A percentile compares a stretch with the other conserved stretches of the same genome.
phyloP scores from a whole-genome alignment of 768 basidiomycete genomes.

The Boletellus sp. region DNA sequence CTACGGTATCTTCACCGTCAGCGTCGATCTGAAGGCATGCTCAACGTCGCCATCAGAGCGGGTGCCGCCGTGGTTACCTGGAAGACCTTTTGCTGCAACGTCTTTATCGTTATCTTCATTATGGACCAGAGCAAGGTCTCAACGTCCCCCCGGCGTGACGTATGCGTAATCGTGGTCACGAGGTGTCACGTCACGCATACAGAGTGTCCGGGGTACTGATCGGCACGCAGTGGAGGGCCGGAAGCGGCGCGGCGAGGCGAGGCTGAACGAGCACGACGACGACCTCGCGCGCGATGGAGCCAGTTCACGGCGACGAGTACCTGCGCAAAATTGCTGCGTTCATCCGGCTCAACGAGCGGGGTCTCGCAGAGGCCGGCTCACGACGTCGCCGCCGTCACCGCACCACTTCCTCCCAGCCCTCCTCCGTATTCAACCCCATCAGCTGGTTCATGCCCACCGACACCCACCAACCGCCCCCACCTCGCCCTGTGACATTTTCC shows the following conservation, averaged over 20 bases:
- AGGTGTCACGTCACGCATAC: slow-evolving; percentile 13
- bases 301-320: slow-evolving; percentile 72
- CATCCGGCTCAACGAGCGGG: slow-evolving; percentile 68
- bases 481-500: slow-evolving; percentile 62
- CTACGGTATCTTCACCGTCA: slow-evolving; percentile 72
- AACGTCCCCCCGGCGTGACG: slow-evolving; percentile 15
- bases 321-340: slow-evolving; percentile 65
- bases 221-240: slow-evolving; percentile 21
- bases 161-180: slow-evolving; percentile 22
- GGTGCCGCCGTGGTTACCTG: slow-evolving; percentile 42
- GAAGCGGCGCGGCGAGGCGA: slow-evolving; percentile 8
- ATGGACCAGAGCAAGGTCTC: slow-evolving; percentile 28
- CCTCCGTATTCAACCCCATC: slow-evolving; percentile 58
- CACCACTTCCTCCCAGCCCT: slow-evolving; percentile 30
- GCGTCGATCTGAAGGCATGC: slow-evolving; percentile 59
- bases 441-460: slow-evolving; percentile 47
- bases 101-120: slow-evolving; percentile 96
- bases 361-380: slow-evolving; percentile 62
- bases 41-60: neutral
- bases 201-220: slow-evolving; percentile 24
- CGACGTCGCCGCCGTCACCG: slow-evolving; percentile 45
- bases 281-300: slow-evolving; percentile 36
- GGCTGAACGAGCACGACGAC: slow-evolving; percentile 2
- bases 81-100: slow-evolving; percentile 90
- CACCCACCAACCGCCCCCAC: slow-evolving; percentile 26